A percentile compares a stretch with the other conserved stretches of the same genome.
phyloP scores from a whole-genome alignment of 345 rosid genomes.

The Populus tremula region DNA sequence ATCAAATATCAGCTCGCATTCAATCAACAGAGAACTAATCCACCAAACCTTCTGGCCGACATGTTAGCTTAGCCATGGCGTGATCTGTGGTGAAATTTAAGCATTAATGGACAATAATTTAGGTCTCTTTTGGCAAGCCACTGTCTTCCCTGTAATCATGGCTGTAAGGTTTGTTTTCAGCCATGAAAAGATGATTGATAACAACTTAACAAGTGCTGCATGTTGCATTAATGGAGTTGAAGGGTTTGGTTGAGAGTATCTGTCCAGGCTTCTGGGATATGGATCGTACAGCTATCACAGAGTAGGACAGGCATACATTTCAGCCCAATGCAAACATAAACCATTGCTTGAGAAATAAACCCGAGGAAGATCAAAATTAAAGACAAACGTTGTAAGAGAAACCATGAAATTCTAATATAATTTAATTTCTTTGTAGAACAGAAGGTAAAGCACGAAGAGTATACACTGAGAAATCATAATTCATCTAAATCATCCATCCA shows the following conservation, averaged over 20 bases:
- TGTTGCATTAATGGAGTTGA: too few relatives aligned
- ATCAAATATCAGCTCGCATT: too few relatives aligned
- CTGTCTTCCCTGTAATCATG: too few relatives aligned
- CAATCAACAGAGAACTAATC: too few relatives aligned
- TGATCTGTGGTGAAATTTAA: too few relatives aligned
- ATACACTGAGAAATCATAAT: constrained; percentile 1
- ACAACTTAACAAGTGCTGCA: too few relatives aligned
- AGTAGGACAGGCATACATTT: not conserved
- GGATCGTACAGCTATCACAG: not conserved
- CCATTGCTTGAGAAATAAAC: not conserved
- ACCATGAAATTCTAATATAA: not conserved
- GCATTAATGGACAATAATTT: too few relatives aligned
- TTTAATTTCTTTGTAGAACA: not conserved
- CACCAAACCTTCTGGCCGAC: too few relatives aligned
- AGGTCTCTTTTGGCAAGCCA: too few relatives aligned
- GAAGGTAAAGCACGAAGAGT: not conserved
- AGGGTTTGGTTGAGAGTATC: not conserved
- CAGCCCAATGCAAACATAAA: not conserved
- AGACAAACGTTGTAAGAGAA: not conserved
- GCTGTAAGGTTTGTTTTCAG: too few relatives aligned
- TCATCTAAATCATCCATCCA: not conserved
- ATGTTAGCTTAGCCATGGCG: too few relatives aligned
- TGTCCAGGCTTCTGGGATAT: not conserved
- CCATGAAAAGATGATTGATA: too few relatives aligned
- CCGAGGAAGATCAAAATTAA: not conserved